A percentile compares a stretch with the other conserved stretches of the same genome.
phyloP scores from a whole-genome alignment of 2,329 filamentous ascomycete genomes.

The Dactylellina leptospora region DNA sequence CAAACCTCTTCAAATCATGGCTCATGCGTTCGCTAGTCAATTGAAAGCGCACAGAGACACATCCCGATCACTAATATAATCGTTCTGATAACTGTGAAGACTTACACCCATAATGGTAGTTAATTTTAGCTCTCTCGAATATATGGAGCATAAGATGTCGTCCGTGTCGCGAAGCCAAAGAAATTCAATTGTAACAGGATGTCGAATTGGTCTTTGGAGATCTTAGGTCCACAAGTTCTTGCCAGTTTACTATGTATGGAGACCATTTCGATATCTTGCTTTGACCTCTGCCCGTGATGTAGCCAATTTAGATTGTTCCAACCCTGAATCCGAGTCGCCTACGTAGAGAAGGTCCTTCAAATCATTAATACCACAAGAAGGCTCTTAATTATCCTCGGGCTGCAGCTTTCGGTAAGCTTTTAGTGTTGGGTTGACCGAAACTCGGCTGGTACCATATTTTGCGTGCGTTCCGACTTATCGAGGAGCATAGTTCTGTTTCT shows the following conservation, averaged over 20 bases:
- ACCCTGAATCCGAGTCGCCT: too few relatives aligned
- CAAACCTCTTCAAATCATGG: not conserved
- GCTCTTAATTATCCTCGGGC: too few relatives aligned
- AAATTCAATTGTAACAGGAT: not conserved
- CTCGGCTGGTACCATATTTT: not conserved
- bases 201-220: not conserved
- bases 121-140: not conserved
- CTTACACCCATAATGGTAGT: not conserved
- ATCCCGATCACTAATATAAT: not conserved
- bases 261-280: not conserved
- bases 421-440: not conserved
- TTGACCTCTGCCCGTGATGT: not conserved
- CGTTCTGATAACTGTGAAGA: not conserved
- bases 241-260: not conserved
- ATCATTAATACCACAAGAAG: too few relatives aligned
- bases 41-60: not conserved
- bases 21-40: not conserved
- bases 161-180: not conserved
- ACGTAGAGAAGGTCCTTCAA: too few relatives aligned
- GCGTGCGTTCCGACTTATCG: not conserved
- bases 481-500: constrained; percentile 56
- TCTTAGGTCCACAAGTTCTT: too few relatives aligned
- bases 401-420: too few relatives aligned
- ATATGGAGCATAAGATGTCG: not conserved
- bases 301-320: not conserved